Conservation (phyloP, 208 protist genomes). For the Trypanosoma conorhini region DNA sequence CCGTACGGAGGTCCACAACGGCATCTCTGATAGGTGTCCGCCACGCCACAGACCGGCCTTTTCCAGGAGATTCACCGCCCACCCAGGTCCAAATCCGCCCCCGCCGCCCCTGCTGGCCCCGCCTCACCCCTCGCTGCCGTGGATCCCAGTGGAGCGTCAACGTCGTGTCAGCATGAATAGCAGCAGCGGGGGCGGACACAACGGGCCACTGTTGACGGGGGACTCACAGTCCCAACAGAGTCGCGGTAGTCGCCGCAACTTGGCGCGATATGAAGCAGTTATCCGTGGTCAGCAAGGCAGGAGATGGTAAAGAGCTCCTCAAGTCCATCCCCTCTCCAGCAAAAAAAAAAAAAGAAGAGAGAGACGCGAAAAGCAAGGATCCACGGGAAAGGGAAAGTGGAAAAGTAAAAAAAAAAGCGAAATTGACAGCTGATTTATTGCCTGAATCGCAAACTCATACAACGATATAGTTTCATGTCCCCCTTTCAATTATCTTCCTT, state of each 20-base stretch:
- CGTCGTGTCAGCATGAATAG: background rate
- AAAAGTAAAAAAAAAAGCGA: background rate
- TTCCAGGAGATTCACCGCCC: background rate
- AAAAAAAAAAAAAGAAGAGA: background rate
- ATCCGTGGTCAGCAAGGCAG: slow-evolving; percentile 16
- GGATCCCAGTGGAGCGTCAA: background rate
- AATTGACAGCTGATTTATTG: background rate
- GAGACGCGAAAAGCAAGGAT: background rate
- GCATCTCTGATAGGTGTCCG: background rate
- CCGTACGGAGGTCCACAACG: background rate
- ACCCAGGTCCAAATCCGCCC: background rate
- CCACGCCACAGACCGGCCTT: background rate
- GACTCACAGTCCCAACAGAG: background rate
- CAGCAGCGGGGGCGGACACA: background rate
- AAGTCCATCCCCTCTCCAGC: background rate
- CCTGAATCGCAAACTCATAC: background rate
- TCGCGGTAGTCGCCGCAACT: slow-evolving; percentile 20
- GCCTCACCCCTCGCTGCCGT: background rate
- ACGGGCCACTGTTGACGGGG: background rate
- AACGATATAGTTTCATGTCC: background rate
- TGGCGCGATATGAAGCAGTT: slow-evolving; percentile 25
- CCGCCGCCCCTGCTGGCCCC: background rate
- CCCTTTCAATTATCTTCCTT: background rate
- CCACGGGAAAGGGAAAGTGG: background rate
- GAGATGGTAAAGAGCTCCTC: background rate